Evolutionary conservation across 257 asterid genomes (phyloP), one percentile per base, ranked within the genome.

Genomic region (Mitragyna speciosa): DNA sequence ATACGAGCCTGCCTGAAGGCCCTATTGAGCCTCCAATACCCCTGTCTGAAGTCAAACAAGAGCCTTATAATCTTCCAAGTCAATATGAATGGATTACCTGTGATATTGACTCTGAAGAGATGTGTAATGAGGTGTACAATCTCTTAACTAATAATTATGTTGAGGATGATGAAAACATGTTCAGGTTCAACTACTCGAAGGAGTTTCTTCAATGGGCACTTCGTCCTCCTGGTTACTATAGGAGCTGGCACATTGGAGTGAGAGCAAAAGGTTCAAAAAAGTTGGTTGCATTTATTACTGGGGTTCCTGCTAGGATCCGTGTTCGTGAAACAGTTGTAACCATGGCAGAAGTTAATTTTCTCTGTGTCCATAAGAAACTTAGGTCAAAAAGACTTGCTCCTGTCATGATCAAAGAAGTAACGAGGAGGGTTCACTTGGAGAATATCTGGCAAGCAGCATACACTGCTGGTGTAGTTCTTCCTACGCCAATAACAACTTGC

Each of bases 401-500:
- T 2, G 91, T 89, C 48, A 81, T 87, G 91, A 89, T 89, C 74
- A 86, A 87, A 85, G 91, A 89, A 74, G 87, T 87, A 19, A 87
- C 91, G 5, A 83, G 93, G 72, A 83, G 91, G 81, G 84, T 89
- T 69, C 91, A 87, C 66, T 79, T 87, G 78, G 91, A 89, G 64
- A 84, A 89, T 71, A 83, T 87, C 39, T 89, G 91, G 91, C 93
- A 89, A 82, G 93, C 91, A 0, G 89, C 90, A 0, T 89, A 87
- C 17, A 89, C 91, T 67, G 90, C 89, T 0, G 93, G 93, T 3
- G 90, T 87, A 41, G 82, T 88, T 78, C 87, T 88, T 66, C 92
- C 92, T 2, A 88, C 90, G 0, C 92, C 89, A 0, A 65, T 86
- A 9, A 83, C 89, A 16, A 83, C 87, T 19, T 87, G 90, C 58